phyloP scores from a whole-genome alignment of 371 early-diverging fungal genomes.

The Lichtheimia ramosa region DNA sequence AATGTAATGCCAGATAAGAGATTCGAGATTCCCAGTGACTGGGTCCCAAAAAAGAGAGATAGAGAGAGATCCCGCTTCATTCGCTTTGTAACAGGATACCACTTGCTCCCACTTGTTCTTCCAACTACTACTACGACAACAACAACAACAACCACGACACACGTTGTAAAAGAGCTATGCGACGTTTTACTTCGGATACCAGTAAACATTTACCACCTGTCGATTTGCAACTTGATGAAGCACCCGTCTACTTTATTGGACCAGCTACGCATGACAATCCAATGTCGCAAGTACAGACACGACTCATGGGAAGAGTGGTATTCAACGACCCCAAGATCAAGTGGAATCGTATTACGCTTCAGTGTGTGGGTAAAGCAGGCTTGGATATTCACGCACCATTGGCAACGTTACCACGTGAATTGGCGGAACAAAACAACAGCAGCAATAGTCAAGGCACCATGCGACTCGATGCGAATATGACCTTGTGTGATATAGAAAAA shows the following conservation, averaged over 20 bases:
- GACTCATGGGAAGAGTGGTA: conserved; percentile 38
- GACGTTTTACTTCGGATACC: conserved; percentile 1
- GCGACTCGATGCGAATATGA: conserved; percentile 29
- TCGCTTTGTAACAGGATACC: no score
- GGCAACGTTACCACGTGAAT: conserved; percentile 10
- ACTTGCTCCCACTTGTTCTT: no score
- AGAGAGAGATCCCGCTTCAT: no score
- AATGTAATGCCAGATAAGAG: no score
- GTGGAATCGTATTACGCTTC: conserved; percentile 49
- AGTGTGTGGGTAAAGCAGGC: conserved; percentile 40
- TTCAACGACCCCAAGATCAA: conserved; percentile 46
- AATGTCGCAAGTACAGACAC: conserved; percentile 41
- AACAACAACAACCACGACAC: no score
- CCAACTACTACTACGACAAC: no score
- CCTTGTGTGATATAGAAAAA: conserved; percentile 47
- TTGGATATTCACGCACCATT: conserved; percentile 33
- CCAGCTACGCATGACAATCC: conserved; percentile 47
- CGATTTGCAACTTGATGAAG: conserved; percentile 21
- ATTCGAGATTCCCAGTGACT: no score
- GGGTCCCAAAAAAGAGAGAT: no score
- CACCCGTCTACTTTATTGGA: conserved; percentile 45
- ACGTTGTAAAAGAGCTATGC: background rate
- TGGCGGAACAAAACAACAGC: conserved; percentile 12
- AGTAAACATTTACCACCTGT: conserved; percentile 20
- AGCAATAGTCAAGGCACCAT: conserved; percentile 11